Conservation (phyloP, 2,329 filamentous ascomycete species). For the Allantophomopsis lycopodina region DNA sequence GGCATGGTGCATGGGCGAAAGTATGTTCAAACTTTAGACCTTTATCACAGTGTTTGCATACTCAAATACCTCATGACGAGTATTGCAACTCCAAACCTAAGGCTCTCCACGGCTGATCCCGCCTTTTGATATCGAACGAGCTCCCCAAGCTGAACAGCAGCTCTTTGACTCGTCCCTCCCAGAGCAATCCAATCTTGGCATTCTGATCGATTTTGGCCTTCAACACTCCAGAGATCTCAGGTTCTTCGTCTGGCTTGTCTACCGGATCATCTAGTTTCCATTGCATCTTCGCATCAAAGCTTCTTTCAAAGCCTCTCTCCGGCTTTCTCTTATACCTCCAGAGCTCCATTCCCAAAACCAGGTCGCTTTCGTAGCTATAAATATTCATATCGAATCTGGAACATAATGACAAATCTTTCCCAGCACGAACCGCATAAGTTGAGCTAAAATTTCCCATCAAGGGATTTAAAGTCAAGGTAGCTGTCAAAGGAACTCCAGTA, state of each 20-base stretch:
- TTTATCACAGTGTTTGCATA: background rate
- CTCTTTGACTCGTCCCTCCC: conserved; percentile 89
- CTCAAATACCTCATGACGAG: conserved; percentile 45
- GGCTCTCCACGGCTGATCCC: conserved; percentile 64
- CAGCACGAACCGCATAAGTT: conserved; percentile 83
- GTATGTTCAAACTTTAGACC: too few species aligned
- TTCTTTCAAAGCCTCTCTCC: conserved; percentile 22
- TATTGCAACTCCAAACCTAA: conserved; percentile 73
- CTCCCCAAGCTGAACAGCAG: conserved; percentile 84
- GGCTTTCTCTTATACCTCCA: conserved; percentile 50
- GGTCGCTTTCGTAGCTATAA: conserved; percentile 93
- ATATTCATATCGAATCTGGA: conserved; percentile 95
- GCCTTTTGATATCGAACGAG: conserved; percentile 63
- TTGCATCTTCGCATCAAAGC: conserved; percentile 38
- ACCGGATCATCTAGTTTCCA: conserved; percentile 29
- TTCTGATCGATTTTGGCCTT: conserved; percentile 87
- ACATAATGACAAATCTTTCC: conserved; percentile 69
- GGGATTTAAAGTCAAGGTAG: conserved; percentile 85
- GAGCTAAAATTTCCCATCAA: conserved; percentile 88
- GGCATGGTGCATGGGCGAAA: too few species aligned
- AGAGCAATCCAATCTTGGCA: conserved; percentile 71
- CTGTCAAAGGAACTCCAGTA: conserved; percentile 79
- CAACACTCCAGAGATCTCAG: conserved; percentile 67
- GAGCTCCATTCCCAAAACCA: conserved; percentile 82
- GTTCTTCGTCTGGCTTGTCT: conserved; percentile 14